Conservation (phyloP, 1,139 yeast genomes). For the Blastobotrys niveus region DNA sequence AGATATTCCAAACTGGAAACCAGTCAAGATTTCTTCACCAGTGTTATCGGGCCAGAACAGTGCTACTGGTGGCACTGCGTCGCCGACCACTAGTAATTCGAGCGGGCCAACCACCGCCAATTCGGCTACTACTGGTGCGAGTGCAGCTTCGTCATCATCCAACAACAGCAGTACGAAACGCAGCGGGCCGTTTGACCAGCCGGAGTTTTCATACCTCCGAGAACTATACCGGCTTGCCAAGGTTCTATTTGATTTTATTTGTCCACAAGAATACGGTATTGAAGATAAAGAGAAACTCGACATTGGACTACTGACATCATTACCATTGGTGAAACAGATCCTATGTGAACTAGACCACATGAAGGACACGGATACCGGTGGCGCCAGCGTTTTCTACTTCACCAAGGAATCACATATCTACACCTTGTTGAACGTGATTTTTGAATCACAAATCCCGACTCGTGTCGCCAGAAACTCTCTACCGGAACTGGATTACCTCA, state of each 20-base stretch:
- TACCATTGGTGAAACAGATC: slow-evolving; percentile 89
- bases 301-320: slow-evolving; percentile 87
- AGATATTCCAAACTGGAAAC: slow-evolving; percentile 39
- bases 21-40: slow-evolving; percentile 18
- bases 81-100: background rate
- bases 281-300: slow-evolving; percentile 93
- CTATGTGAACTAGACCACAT: slow-evolving; percentile 73
- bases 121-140: background rate
- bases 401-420: slow-evolving; percentile 97
- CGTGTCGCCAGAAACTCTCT: slow-evolving; percentile 89
- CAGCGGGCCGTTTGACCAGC: slow-evolving; percentile 59
- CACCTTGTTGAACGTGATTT: slow-evolving; percentile 81
- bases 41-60: slow-evolving; percentile 3
- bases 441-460: slow-evolving; percentile 93
- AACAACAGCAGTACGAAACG: slow-evolving; percentile 10
- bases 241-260: slow-evolving; percentile 90
- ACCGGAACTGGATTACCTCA: slow-evolving; percentile 92
- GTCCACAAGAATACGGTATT: slow-evolving; percentile 98
- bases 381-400: slow-evolving; percentile 78
- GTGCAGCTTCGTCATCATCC: background rate
- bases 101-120: background rate
- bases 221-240: slow-evolving; percentile 87
- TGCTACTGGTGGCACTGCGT: background rate
- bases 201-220: slow-evolving; percentile 71
- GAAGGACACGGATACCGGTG: slow-evolving; percentile 67